These are phyloP conservation scores for Acanthamoeba lugdunensis DNA, from an alignment of 208 protist genomes.

Conservation along the genomic window DNA sequence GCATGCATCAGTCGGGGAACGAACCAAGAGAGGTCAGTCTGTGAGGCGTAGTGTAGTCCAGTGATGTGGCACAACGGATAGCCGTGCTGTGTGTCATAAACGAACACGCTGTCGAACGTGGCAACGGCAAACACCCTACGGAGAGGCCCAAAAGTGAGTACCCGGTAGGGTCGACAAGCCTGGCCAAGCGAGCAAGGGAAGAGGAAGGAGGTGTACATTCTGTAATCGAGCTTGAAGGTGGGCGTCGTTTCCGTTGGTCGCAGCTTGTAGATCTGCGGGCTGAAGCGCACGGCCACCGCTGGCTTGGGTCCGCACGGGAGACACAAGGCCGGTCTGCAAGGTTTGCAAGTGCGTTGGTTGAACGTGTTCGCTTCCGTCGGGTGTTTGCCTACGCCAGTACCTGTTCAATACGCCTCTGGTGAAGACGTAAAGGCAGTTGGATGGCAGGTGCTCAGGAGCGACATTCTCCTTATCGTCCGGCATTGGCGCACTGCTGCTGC, in stretches of 20 bases:
- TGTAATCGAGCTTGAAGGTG: conserved; percentile 19
- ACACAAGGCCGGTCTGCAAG: conserved; percentile 5
- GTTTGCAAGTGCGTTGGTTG: background rate
- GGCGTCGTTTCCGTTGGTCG: background rate
- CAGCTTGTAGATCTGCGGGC: conserved; percentile 18
- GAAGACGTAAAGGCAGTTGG: conserved; percentile 41
- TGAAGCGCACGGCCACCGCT: conserved; percentile 56
- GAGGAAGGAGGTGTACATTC: conserved; percentile 4
- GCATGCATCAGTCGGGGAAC: background rate
- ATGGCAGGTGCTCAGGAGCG: background rate
- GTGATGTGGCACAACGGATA: conserved; percentile 46
- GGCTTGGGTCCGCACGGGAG: conserved; percentile 41
- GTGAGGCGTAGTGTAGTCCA: conserved; percentile 45
- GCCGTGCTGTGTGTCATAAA: conserved; percentile 59
- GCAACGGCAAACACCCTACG: conserved; percentile 57
- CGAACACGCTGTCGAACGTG: conserved; percentile 33
- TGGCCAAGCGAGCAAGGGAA: no score
- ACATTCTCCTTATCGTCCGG: conserved; percentile 25
- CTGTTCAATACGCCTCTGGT: background rate
- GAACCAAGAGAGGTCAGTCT: conserved; percentile 53
- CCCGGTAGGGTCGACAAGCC: background rate
- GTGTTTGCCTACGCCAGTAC: background rate
- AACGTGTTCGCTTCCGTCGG: no score
- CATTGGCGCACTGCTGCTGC: background rate
- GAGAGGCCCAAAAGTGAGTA: no score